Evolutionary conservation across 352 stramenopile genomes (phyloP), one percentile per base, ranked within the genome.

Genomic region (Pythium pectinolyticum): DNA sequence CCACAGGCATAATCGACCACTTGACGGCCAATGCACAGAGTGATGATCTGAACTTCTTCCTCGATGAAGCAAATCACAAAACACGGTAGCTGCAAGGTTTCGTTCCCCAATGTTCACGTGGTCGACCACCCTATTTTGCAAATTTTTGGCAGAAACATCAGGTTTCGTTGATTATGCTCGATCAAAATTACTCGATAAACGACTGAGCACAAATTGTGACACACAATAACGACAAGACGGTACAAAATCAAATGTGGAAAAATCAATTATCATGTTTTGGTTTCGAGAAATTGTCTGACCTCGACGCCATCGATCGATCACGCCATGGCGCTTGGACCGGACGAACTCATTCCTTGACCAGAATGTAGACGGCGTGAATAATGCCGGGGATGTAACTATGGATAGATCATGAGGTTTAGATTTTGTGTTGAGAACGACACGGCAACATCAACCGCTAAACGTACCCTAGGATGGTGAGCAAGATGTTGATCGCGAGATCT

Each of bases 291-390:
- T n/a, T n/a, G n/a, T n/a, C n/a, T n/a, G n/a, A n/a, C n/a, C n/a
- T n/a, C n/a, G n/a, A n/a, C n/a, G n/a, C n/a, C n/a, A n/a, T n/a
- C n/a, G n/a, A n/a, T n/a, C n/a, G n/a, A n/a, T n/a, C n/a, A n/a
- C n/a, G n/a, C n/a, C n/a, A n/a, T n/a, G n/a, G n/a, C n/a, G n/a
- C n/a, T 24, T 48, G 12, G 40, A 48, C 17, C 7, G 6, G 17
- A 9, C 24, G 43, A 24, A 12, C 25, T 63, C 76, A 90, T 67
- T 89, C 70, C 65, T 80, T 84, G 50, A 88, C 74, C 28, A 90
- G 70, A 52, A 90, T 90, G 62, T 86, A 90, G 43, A 90, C 78
- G 22, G 81, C 81, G 58, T 90, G 81, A 58, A 90, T 83, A 56
- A 90, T 65, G n/a, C 81, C 81, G n/a, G 77, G 80, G n/a, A 89